These are phyloP conservation scores for Tylopilus vinaceipallidus DNA, from an alignment of 768 basidiomycete genomes.

Conservation along the genomic window DNA sequence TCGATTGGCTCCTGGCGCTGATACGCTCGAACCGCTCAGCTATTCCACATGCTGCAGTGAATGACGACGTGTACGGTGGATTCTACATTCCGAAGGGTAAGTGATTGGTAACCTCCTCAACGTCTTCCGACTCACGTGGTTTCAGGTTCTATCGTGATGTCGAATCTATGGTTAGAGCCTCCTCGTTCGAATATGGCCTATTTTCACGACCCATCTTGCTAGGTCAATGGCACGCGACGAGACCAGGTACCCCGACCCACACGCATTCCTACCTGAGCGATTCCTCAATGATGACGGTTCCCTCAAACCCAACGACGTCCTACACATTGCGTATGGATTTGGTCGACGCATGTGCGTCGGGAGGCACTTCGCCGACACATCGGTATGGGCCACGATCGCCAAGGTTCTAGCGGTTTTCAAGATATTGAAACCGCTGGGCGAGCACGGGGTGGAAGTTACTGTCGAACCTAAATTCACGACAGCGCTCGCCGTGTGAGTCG, in stretches of 20 bases:
- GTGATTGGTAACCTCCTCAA: background rate
- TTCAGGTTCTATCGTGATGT: conserved; percentile 6
- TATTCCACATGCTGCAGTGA: conserved; percentile 28
- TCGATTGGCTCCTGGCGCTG: background rate
- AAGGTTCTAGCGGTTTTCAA: conserved; percentile 10
- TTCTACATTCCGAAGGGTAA: conserved; percentile 47
- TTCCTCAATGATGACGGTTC: conserved; percentile 33
- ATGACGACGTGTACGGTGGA: conserved; percentile 42
- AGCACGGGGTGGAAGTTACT: conserved; percentile 10
- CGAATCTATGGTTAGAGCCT: conserved; percentile 8
- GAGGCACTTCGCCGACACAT: conserved; percentile 21
- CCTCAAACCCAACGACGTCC: conserved; percentile 10
- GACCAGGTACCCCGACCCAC: conserved; percentile 34
- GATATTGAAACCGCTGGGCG: conserved; percentile 1
- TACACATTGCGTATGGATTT: conserved; percentile 21
- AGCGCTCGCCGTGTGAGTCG: conserved; percentile 14
- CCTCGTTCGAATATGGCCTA: fast-evolving
- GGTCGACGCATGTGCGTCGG: conserved; percentile 28
- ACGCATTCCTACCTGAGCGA: conserved; percentile 38
- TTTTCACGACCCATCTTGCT: too few species aligned
- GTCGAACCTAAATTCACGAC: conserved; percentile 12
- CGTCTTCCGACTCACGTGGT: background rate
- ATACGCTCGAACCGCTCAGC: conserved; percentile 3
- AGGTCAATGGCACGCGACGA: conserved; percentile 19
- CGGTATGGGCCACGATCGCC: conserved; percentile 15